These are phyloP conservation scores for Ascochyta lentis DNA, from an alignment of 2,329 filamentous ascomycete species.

Conservation along the genomic window DNA sequence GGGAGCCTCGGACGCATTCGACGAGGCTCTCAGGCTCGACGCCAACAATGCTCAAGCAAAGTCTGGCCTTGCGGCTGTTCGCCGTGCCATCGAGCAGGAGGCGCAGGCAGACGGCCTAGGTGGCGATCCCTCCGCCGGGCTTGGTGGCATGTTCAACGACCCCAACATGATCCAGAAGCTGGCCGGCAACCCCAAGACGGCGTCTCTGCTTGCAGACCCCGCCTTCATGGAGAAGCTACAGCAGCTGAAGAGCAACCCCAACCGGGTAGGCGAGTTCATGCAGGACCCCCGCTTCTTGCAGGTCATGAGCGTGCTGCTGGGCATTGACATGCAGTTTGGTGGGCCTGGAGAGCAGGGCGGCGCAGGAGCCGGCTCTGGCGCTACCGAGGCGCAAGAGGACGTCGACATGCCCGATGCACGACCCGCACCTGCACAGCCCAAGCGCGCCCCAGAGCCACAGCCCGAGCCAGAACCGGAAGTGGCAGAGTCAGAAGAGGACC, in stretches of 20 bases:
- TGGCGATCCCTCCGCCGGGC: constrained; percentile 73
- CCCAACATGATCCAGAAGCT: constrained; percentile 90
- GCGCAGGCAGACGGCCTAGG: constrained; percentile 65
- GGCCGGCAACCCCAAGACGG: constrained; percentile 92
- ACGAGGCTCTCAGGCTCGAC: constrained; percentile 92
- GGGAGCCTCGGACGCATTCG: constrained; percentile 86
- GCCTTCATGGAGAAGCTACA: constrained; percentile 91
- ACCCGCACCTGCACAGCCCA: constrained; percentile 60
- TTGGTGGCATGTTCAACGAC: constrained; percentile 95
- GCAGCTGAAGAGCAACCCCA: constrained; percentile 79
- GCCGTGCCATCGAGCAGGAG: constrained; percentile 86
- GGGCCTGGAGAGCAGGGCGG: constrained; percentile 56
- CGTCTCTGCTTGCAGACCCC: constrained; percentile 77
- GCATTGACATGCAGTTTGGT: constrained; percentile 85
- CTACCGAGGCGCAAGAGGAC: constrained; percentile 70
- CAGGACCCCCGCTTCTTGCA: constrained; percentile 90
- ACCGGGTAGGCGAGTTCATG: constrained; percentile 79
- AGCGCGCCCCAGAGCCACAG: constrained; percentile 56
- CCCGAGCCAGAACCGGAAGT: constrained; percentile 73
- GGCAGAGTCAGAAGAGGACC: constrained; percentile 83
- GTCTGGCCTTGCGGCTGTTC: constrained; percentile 81
- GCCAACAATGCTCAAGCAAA: constrained; percentile 91
- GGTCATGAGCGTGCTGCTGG: constrained; percentile 91
- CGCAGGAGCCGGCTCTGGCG: constrained; percentile 38
- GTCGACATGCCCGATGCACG: constrained; percentile 78